phyloP scores from a whole-genome alignment of 2,329 filamentous ascomycete genomes.

The Stemphylium beticola region DNA sequence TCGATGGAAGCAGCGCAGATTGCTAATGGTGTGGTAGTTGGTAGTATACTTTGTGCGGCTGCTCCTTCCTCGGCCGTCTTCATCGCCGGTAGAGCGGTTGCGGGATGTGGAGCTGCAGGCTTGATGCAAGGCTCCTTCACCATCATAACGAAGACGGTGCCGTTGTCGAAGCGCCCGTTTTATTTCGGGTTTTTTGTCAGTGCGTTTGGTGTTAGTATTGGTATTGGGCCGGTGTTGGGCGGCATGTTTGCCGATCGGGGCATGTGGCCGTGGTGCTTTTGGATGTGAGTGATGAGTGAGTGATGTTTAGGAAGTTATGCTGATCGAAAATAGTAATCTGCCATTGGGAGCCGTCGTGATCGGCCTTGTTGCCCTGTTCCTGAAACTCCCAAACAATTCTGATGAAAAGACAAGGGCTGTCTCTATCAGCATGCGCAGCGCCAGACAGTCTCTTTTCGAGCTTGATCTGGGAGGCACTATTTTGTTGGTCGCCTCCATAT shows the following conservation, averaged over 20 bases:
- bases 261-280: conserved; percentile 51
- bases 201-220: conserved; percentile 50
- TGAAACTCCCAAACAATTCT: too few relatives aligned
- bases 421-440: too few relatives aligned
- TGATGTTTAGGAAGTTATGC: too few relatives aligned
- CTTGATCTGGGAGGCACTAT: too few relatives aligned
- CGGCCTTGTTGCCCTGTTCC: too few relatives aligned
- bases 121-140: conserved; percentile 61
- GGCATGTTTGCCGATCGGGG: conserved; percentile 51
- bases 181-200: conserved; percentile 47
- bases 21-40: conserved; percentile 38
- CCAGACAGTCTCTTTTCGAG: too few relatives aligned
- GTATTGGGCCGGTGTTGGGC: conserved; percentile 52
- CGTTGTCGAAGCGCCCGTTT: conserved; percentile 52
- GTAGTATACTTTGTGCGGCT: conserved; percentile 61
- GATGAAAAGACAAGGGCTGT: too few relatives aligned
- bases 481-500: too few relatives aligned
- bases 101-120: conserved; percentile 60
- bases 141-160: conserved; percentile 53
- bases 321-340: conserved; percentile 13
- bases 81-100: conserved; percentile 62
- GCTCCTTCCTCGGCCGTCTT: conserved; percentile 59
- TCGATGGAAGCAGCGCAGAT: too few relatives aligned
- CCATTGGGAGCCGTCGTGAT: conserved; percentile 51
- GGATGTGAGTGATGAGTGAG: conserved; percentile 25